Evolutionary conservation across 768 basidiomycete species (phyloP).

Genomic region (Psilocybe sp.): DNA sequence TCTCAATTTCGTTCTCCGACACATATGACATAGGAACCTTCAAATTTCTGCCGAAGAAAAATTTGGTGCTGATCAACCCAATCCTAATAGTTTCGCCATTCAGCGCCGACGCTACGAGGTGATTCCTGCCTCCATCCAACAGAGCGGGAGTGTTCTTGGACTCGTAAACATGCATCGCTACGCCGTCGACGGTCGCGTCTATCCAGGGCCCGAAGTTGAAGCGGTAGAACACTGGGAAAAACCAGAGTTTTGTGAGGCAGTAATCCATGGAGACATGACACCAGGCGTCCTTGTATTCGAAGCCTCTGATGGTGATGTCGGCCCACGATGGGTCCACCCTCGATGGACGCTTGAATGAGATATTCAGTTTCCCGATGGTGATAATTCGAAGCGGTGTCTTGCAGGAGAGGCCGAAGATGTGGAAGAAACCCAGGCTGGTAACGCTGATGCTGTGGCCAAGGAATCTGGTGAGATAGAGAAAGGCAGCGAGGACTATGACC

Average conservation of each 20-base stretch:
- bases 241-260: constrained; percentile 26
- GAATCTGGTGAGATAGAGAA: constrained; percentile 2
- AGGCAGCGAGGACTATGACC: not conserved
- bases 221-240: constrained; percentile 36
- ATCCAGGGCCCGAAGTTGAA: constrained; percentile 34
- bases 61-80: no score
- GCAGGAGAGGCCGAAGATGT: constrained; percentile 7
- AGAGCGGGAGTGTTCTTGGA: constrained; percentile 35
- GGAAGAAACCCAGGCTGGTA: not conserved
- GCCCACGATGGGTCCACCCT: constrained; percentile 27
- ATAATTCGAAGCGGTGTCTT: constrained; percentile 7
- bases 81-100: constrained; percentile 25
- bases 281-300: constrained; percentile 28
- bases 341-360: constrained; percentile 25
- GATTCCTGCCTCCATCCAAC: constrained; percentile 32
- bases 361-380: constrained; percentile 14
- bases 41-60: no score
- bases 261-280: constrained; percentile 18
- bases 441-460: constrained; percentile 4
- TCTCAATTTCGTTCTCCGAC: constrained; percentile 5
- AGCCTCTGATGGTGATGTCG: constrained; percentile 22
- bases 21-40: constrained; percentile 1
- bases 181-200: constrained; percentile 31
- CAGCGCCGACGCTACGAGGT: constrained; percentile 36
- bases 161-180: constrained; percentile 29